phyloP scores from a whole-genome alignment of 805 yeast species.

The Ogataea pilisensis region DNA sequence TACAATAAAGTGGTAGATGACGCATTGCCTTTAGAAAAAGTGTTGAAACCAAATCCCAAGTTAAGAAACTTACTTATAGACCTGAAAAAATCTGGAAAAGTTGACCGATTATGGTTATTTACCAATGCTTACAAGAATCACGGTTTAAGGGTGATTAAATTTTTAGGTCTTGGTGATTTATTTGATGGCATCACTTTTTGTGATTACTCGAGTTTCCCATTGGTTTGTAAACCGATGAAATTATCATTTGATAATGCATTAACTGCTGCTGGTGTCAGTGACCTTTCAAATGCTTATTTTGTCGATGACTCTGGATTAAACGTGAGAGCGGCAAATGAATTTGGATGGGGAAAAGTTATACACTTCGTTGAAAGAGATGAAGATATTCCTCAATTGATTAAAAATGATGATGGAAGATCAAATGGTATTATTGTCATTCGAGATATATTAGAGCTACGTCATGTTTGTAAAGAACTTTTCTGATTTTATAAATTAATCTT shows the following conservation, averaged over 20 bases:
- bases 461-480: conserved; percentile 51
- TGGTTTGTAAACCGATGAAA: conserved; percentile 87
- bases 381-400: conserved; percentile 38
- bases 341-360: conserved; percentile 69
- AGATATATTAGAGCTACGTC: conserved; percentile 51
- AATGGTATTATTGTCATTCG: conserved; percentile 50
- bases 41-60: conserved; percentile 58
- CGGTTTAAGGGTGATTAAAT: conserved; percentile 71
- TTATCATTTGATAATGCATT: conserved; percentile 64
- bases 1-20: conserved; percentile 90
- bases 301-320: conserved; percentile 86
- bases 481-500: conserved; percentile 1
- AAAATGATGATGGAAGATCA: conserved; percentile 33
- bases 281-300: conserved; percentile 55
- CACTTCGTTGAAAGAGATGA: conserved; percentile 73
- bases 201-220: conserved; percentile 67
- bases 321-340: conserved; percentile 63
- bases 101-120: conserved; percentile 81
- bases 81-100: conserved; percentile 43
- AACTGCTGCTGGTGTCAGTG: conserved; percentile 53
- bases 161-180: conserved; percentile 85
- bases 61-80: conserved; percentile 49
- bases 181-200: conserved; percentile 94
- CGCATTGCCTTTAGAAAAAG: conserved; percentile 76
- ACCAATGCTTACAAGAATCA: conserved; percentile 94